Base-by-base conservation (phyloP, 768 basidiomycete genomes). In the Serendipita indica region DNA sequence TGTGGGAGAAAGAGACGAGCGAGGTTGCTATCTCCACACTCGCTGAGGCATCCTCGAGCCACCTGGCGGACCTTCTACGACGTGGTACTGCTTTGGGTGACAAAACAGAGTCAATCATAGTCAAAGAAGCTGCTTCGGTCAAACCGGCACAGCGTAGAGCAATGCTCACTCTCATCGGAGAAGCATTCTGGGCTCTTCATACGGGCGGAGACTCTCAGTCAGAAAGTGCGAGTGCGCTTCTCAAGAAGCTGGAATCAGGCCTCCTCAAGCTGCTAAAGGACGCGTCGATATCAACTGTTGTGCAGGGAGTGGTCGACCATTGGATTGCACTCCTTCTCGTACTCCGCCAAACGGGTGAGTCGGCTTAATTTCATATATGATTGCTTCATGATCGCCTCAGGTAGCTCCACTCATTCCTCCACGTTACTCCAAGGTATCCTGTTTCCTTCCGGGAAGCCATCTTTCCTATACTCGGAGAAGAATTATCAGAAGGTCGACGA, bases 391-490 rank as follows among this genome's bases (percentile, higher is more conserved):
- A 60, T 57, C 28, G 57, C 54, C 34, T 22, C 35, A 33, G 39
- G 66, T 68, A 16, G 68, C 69, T 43, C 41, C 41, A 25, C 41
- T 5, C 18, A 43, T n/a, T 43, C 41, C 6, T n/a, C 27, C 7
- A n/a, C 41, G 7, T 43, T 43, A n/a, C 18, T 54, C 12, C 49
- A 54, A n/a, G 32, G 49, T n/a, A 30, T 27, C 22, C 7, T 54
- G 20, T 6, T 54, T 3, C 69, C 80, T 0, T 71, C 73, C 13
- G 71, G 77, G 22, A 96, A 90, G 66, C 86, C 89, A 0, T 84
- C 86, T 1, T 96, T 96, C 71, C 69, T 97, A 37, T 64, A 93
- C 13, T 89, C 81, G 80, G 91, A 94, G 57, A 91, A 87, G 67
- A 81, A 89, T 0, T 91, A 89, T 65, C 79, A 83, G 60, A 90